These are phyloP conservation scores for Puccinia polysora DNA, from an alignment of 1,284 basidiomycete genomes.

Conservation along the genomic window DNA sequence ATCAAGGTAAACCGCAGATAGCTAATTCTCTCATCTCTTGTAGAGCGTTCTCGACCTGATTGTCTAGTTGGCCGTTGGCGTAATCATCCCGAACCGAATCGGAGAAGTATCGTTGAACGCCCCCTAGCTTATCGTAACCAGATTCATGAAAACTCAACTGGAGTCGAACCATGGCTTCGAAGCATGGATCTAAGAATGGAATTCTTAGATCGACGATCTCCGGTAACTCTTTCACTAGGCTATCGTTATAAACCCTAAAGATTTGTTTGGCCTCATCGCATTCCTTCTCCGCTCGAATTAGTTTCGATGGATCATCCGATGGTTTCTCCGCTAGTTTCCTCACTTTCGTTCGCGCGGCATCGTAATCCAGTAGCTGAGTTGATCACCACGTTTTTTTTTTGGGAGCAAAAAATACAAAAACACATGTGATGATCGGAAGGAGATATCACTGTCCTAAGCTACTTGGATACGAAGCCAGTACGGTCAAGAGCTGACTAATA, in stretches of 20 bases:
- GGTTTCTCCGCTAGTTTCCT: constrained; percentile 90
- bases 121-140: constrained; percentile 94
- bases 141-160: constrained; percentile 96
- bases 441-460: no score
- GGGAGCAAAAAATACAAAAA: no score
- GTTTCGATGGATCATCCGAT: constrained; percentile 82
- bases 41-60: constrained; percentile 86
- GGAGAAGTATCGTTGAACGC: constrained; percentile 91
- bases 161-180: constrained; percentile 93
- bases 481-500: no score
- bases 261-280: constrained; percentile 88
- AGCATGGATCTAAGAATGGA: constrained; percentile 95
- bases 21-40: constrained; percentile 94
- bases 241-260: constrained; percentile 87
- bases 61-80: constrained; percentile 89
- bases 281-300: constrained; percentile 85
- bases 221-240: constrained; percentile 84
- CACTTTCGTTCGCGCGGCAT: constrained; percentile 79
- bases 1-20: constrained; percentile 58
- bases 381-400: no score
- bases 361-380: constrained; percentile 88
- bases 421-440: no score
- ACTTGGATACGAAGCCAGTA: no score
- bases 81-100: constrained; percentile 92
- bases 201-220: constrained; percentile 88